A percentile compares a stretch with the other conserved stretches of the same genome.
Evolutionary conservation across 768 basidiomycete genomes (phyloP).

Genomic region (Tephrocybe rancida): DNA sequence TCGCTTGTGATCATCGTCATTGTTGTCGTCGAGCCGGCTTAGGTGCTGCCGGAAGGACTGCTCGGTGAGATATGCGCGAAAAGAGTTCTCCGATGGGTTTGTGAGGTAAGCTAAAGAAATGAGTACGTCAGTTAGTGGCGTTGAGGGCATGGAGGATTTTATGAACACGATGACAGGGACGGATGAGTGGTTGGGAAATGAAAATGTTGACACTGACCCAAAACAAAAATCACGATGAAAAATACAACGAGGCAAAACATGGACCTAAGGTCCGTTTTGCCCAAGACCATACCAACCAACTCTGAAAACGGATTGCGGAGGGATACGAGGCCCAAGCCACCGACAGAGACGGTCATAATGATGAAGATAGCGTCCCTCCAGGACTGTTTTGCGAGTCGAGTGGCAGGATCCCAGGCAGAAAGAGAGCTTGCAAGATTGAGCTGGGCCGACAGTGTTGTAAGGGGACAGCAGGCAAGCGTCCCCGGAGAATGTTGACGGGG

Average conservation of each 20-base stretch:
- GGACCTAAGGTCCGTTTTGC: slow-evolving; percentile 68
- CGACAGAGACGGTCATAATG: slow-evolving; percentile 68
- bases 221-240: slow-evolving; percentile 65
- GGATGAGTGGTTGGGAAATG: background rate
- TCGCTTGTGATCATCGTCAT: slow-evolving; percentile 52
- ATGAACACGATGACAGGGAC: background rate
- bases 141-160: background rate
- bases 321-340: slow-evolving; percentile 62
- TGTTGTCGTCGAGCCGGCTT: slow-evolving; percentile 74
- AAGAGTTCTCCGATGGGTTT: slow-evolving; percentile 92
- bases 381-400: slow-evolving; percentile 33
- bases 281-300: slow-evolving; percentile 50
- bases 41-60: slow-evolving; percentile 95
- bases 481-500: slow-evolving; percentile 11
- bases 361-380: slow-evolving; percentile 52
- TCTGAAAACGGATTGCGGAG: slow-evolving; percentile 56
- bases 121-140: slow-evolving; percentile 16
- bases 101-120: slow-evolving; percentile 79
- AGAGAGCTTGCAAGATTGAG: slow-evolving; percentile 28
- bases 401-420: slow-evolving; percentile 37
- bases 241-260: slow-evolving; percentile 72
- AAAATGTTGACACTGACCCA: slow-evolving; percentile 52
- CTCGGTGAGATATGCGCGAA: slow-evolving; percentile 95
- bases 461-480: slow-evolving; percentile 28
- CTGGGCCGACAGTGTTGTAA: slow-evolving; percentile 44